Conservation (phyloP, 148 eudicot genomes). For the Persicaria maculosa region DNA sequence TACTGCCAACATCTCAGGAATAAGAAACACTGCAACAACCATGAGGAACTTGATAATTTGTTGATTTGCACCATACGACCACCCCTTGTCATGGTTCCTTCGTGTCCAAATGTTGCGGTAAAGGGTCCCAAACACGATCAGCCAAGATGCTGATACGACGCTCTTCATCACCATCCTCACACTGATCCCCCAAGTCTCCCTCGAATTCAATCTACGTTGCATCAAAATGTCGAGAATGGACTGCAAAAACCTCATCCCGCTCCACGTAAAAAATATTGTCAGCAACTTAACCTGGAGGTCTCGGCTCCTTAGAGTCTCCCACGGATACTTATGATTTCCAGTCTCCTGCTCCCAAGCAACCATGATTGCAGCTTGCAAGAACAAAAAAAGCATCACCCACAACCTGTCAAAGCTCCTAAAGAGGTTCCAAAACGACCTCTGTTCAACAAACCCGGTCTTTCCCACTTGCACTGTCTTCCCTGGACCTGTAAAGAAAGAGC, state of each 20-base stretch:
- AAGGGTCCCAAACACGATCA: slow-evolving; percentile 45
- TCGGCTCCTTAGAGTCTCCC: slow-evolving; percentile 48
- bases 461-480: slow-evolving; percentile 58
- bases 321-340: slow-evolving; percentile 37
- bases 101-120: slow-evolving; percentile 59
- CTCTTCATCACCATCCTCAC: slow-evolving; percentile 71
- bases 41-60: slow-evolving; percentile 45
- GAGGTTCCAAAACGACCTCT: slow-evolving; percentile 84
- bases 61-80: slow-evolving; percentile 43
- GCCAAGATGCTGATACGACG: slow-evolving; percentile 60
- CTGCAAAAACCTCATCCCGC: slow-evolving; percentile 64
- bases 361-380: slow-evolving; percentile 69
- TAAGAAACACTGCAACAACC: slow-evolving; percentile 45
- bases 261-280: slow-evolving; percentile 80
- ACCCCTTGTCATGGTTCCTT: slow-evolving; percentile 35
- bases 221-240: slow-evolving; percentile 55
- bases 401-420: slow-evolving; percentile 75
- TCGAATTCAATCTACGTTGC: slow-evolving; percentile 69
- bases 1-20: slow-evolving; percentile 64
- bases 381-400: slow-evolving; percentile 84
- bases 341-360: slow-evolving; percentile 60
- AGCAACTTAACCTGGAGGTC: slow-evolving; percentile 59
- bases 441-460: slow-evolving; percentile 92
- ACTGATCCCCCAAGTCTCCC: slow-evolving; percentile 68
- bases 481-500: slow-evolving; percentile 54